These are phyloP conservation scores for Cladosporium sp. DNA, from an alignment of 2,329 filamentous ascomycete species.

Conservation along the genomic window DNA sequence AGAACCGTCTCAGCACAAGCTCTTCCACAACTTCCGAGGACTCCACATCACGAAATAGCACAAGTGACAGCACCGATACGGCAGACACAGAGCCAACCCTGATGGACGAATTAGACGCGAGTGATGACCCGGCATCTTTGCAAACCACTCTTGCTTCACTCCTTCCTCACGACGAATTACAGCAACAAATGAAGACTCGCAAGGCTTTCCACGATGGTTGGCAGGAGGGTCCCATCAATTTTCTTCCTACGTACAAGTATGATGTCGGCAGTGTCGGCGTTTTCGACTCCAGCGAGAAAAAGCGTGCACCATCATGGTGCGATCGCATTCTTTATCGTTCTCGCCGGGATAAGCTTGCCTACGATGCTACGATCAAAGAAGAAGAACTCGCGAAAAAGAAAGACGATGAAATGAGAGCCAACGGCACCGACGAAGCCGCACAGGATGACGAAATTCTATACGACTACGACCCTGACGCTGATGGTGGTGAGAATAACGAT, in stretches of 20 bases:
- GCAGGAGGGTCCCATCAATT: constrained; percentile 81
- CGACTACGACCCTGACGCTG: constrained; percentile 80
- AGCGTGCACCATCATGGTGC: constrained; percentile 90
- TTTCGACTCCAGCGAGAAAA: constrained; percentile 95
- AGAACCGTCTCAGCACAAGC: constrained; percentile 14
- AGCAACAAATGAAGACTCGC: constrained; percentile 64
- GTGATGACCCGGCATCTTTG: constrained; percentile 76
- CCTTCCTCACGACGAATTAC: constrained; percentile 83
- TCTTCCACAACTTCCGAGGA: neutral
- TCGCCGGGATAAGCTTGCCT: constrained; percentile 61
- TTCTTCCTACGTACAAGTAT: constrained; percentile 95
- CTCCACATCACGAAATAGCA: neutral
- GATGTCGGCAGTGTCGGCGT: constrained; percentile 87
- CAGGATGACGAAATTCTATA: constrained; percentile 82
- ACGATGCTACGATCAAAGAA: constrained; percentile 60
- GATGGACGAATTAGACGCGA: constrained; percentile 38
- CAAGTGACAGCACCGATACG: constrained; percentile 3
- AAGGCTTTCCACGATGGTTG: constrained; percentile 88
- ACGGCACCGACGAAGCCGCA: constrained; percentile 66
- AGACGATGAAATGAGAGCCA: constrained; percentile 80
- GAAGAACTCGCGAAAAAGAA: constrained; percentile 62
- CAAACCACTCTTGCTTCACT: constrained; percentile 85
- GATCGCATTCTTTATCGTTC: constrained; percentile 88
- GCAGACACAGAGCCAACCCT: constrained; percentile 15
- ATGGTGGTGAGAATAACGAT: constrained; percentile 50